Base-by-base conservation (phyloP, 441 rosid genomes). In the Oxalis stricta region DNA sequence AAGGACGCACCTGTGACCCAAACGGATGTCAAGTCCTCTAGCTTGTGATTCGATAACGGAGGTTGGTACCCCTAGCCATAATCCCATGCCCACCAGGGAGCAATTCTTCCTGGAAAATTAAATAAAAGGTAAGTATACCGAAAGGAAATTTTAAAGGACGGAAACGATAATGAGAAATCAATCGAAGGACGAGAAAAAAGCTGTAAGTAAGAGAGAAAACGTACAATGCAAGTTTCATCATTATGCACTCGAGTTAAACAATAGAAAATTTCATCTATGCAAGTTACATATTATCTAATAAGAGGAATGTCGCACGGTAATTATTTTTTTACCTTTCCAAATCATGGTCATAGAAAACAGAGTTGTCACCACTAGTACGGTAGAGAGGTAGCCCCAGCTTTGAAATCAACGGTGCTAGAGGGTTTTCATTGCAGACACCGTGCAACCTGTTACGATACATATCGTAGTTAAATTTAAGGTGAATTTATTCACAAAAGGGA, bases 11-110 rank as follows among this genome's bases (percentile, higher is more conserved):
- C 88, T 81, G 66, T 75, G 93, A 48, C 51, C 63, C 59, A 91
- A 37, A 50, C 82, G 93, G 43, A 86, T 69, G 61, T 86, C 91
- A 29, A 91, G 91, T 33, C 96, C 95, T 68, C 81, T 80, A 23
- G 96, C 87, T 41, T 86, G 96, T 35, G 99, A 80, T 75, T 86
- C 81, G 46, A 91, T 73, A 22, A 91, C 91, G n/a, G n/a, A 38
- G 95, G 95, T 33, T 77, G 75, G 63, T 91, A 91, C 95, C 96
- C 70, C 95, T 66, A 14, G 86, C 96, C 96, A 91, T 91, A 43
- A 91, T 82, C 40, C 95, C 98, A 34, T 91, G 99, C 41, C 99
- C 98, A 52, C 98, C 96, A 32, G 99, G 96, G 38, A 91, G 72
- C 44, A 86, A 54, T 45, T 61, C 95, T 60, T 91, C 99, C 96